A percentile compares a stretch with the other conserved stretches of the same genome.
phyloP scores from a whole-genome alignment of 2,329 filamentous ascomycete species.

The Clathrospora elynae region DNA sequence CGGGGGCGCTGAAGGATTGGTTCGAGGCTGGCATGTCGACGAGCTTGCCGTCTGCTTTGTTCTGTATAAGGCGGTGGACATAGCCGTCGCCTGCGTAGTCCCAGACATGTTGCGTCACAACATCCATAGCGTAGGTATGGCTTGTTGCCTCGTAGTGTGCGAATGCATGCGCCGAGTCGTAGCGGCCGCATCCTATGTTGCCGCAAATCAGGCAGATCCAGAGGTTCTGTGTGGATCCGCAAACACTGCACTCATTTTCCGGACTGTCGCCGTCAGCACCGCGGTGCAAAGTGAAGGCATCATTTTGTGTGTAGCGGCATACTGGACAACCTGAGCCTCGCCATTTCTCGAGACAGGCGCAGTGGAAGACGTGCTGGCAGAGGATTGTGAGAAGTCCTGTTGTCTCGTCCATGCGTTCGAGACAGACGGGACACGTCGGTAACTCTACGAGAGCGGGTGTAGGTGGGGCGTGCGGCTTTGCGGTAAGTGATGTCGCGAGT shows the following conservation, averaged over 20 bases:
- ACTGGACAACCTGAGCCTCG: slow-evolving; percentile 92
- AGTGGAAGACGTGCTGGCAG: slow-evolving; percentile 98
- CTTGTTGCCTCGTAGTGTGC: slow-evolving; percentile 88
- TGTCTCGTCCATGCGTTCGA: slow-evolving; percentile 98
- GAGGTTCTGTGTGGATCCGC: slow-evolving; percentile 78
- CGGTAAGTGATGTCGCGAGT: slow-evolving; percentile 55
- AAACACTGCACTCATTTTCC: slow-evolving; percentile 78
- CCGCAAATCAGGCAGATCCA: slow-evolving; percentile 97
- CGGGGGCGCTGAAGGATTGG: slow-evolving; percentile 27
- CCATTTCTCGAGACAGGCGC: slow-evolving; percentile 95
- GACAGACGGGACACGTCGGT: slow-evolving; percentile 92
- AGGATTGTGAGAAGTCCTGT: slow-evolving; percentile 93
- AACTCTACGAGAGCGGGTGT: slow-evolving; percentile 88
- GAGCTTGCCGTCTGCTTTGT: slow-evolving; percentile 89
- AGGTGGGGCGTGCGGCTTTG: slow-evolving; percentile 69
- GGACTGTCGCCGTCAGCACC: slow-evolving; percentile 48
- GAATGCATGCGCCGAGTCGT: slow-evolving; percentile 91
- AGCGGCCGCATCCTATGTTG: slow-evolving; percentile 89
- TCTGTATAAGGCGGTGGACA: slow-evolving; percentile 92
- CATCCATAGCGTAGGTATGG: slow-evolving; percentile 91
- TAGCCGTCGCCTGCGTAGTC: slow-evolving; percentile 96
- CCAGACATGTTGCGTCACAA: slow-evolving; percentile 95
- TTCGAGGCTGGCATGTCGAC: slow-evolving; percentile 76
- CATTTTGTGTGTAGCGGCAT: slow-evolving; percentile 82
- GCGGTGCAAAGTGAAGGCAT: slow-evolving; percentile 45